Evolutionary conservation across 2,329 filamentous ascomycete species (phyloP).

Genomic region (Colletotrichum viniferum): DNA sequence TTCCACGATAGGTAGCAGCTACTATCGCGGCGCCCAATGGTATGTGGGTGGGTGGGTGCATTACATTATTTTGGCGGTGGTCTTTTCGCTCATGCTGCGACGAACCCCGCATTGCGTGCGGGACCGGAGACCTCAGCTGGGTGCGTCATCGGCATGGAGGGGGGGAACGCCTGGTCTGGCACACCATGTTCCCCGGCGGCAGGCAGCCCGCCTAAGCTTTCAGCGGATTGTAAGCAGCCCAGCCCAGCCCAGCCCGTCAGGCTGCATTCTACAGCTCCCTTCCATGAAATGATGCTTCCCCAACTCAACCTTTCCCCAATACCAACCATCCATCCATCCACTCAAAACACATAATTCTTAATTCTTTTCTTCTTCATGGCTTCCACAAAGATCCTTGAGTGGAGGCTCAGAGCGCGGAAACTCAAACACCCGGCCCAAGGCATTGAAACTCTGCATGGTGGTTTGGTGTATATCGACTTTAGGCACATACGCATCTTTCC

Average conservation of each 20-base stretch:
- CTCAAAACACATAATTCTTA: background rate
- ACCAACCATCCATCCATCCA: background rate
- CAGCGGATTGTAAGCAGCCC: background rate
- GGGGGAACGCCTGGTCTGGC: background rate
- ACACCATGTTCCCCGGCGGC: background rate
- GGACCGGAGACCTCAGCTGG: conserved; percentile 8
- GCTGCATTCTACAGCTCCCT: conserved; percentile 1
- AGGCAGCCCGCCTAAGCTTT: background rate
- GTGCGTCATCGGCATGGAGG: conserved; percentile 15
- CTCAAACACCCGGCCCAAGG: conserved; percentile 13
- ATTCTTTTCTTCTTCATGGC: background rate
- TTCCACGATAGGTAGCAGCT: background rate
- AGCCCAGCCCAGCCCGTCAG: background rate
- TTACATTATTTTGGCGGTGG: background rate
- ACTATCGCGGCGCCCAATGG: background rate
- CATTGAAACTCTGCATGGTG: conserved; percentile 11
- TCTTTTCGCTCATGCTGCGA: conserved; percentile 16
- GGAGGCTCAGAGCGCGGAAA: conserved; percentile 18
- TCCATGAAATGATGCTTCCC: background rate
- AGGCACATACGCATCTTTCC: background rate
- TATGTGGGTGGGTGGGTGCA: background rate
- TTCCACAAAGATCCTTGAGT: background rate
- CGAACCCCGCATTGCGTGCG: conserved; percentile 19
- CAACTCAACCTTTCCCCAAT: background rate
- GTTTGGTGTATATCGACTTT: background rate